Percentiles rank a stretch among this genome's conserved stretches.
phyloP scores from a whole-genome alignment of 2,329 filamentous ascomycete genomes.

The Sporothrix phasma region DNA sequence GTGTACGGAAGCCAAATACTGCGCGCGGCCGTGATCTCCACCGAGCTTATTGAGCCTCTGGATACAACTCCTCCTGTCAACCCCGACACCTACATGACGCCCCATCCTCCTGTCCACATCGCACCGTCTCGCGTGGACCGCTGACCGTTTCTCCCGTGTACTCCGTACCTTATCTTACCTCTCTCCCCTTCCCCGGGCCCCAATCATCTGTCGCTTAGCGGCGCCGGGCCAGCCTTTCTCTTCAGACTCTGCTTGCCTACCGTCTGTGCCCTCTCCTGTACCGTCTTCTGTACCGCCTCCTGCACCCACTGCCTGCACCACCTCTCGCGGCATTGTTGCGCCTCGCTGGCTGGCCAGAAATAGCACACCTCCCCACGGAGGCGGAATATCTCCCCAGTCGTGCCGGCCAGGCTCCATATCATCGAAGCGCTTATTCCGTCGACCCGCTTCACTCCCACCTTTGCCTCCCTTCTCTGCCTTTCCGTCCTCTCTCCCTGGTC shows the following conservation, averaged over 20 bases:
- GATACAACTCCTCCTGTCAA: neutral
- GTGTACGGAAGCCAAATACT: neutral
- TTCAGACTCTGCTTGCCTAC: neutral
- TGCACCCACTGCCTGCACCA: neutral
- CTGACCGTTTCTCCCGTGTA: conserved; percentile 9
- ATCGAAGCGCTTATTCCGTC: conserved; percentile 1
- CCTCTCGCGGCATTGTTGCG: neutral
- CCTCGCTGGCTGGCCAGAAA: neutral
- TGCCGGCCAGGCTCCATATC: conserved; percentile 5
- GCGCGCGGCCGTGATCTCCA: conserved; percentile 1
- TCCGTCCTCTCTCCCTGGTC: neutral
- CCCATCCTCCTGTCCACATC: neutral
- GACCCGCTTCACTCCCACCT: conserved; percentile 8
- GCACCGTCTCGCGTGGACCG: neutral
- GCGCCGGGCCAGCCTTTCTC: neutral
- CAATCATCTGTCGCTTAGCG: neutral
- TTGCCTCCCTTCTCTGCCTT: neutral
- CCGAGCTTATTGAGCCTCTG: neutral
- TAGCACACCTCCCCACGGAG: conserved; percentile 3
- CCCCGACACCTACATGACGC: neutral
- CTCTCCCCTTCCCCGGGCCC: neutral
- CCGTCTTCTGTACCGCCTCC: neutral
- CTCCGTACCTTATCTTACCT: conserved; percentile 1
- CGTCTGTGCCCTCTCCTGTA: neutral
- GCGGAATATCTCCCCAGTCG: conserved; percentile 12